A percentile compares a stretch with the other conserved stretches of the same genome.
Conservation (phyloP, 176 grass and related monocot genomes). For the Chrysopogon serrulatus region DNA sequence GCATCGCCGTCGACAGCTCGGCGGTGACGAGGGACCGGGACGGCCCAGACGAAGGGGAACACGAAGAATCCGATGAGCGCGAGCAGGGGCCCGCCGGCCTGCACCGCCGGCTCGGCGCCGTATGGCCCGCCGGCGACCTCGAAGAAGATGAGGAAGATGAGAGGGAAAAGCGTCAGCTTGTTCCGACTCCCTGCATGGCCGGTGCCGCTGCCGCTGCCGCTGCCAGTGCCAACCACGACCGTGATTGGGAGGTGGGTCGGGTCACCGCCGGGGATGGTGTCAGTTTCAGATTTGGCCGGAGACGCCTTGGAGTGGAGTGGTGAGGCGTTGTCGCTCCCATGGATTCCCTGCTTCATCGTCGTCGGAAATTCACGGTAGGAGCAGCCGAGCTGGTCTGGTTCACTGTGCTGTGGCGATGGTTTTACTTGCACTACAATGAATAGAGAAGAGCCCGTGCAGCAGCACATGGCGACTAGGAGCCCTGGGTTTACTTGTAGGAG, state of each 20-base stretch:
- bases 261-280: not conserved
- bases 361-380: no score
- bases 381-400: no score
- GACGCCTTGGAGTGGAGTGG: not conserved
- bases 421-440: not conserved
- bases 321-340: not conserved
- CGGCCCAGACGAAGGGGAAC: slow-evolving; percentile 81
- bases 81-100: slow-evolving; percentile 49
- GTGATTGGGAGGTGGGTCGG: not conserved
- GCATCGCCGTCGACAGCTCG: slow-evolving; percentile 72
- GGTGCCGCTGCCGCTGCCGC: not conserved
- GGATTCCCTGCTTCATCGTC: no score
- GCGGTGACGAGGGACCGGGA: slow-evolving; percentile 74
- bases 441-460: not conserved
- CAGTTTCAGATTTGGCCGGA: not conserved
- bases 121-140: slow-evolving; percentile 80
- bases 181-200: slow-evolving; percentile 16
- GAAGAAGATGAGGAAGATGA: slow-evolving; percentile 78
- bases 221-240: no score
- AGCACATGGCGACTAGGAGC: no score
- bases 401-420: no score
- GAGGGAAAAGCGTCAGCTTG: slow-evolving; percentile 63
- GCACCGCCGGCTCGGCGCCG: slow-evolving; percentile 62
- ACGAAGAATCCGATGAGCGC: slow-evolving; percentile 63
- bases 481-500: no score